phyloP scores from a whole-genome alignment of 768 basidiomycete species.

The Cystobasidium tubakii region DNA sequence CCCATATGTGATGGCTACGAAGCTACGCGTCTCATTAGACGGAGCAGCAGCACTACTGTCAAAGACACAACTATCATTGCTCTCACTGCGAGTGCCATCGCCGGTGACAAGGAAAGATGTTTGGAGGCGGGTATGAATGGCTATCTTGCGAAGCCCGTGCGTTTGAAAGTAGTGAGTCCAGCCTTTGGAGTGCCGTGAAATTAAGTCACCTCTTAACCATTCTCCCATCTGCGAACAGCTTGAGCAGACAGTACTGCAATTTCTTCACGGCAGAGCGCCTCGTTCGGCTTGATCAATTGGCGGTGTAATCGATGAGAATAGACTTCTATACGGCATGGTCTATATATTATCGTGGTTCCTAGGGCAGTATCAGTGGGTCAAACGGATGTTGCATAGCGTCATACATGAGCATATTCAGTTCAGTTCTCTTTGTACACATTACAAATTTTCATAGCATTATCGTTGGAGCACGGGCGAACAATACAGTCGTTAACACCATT shows the following conservation, averaged over 20 bases:
- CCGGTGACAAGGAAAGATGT: conserved; percentile 70
- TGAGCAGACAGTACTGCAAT: neutral
- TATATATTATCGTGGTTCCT: too few species aligned
- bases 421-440: neutral
- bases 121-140: conserved; percentile 63
- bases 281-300: neutral
- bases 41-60: neutral
- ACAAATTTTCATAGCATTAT: neutral
- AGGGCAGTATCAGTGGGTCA: too few species aligned
- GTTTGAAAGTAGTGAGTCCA: conserved; percentile 31
- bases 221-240: neutral
- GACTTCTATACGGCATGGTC: too few species aligned
- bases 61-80: conserved; percentile 78
- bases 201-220: too few species aligned
- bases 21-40: conserved; percentile 31
- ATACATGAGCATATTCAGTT: neutral
- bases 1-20: conserved; percentile 15
- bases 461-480: neutral
- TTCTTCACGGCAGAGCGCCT: neutral
- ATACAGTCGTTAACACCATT: neutral
- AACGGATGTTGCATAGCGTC: neutral
- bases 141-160: conserved; percentile 41
- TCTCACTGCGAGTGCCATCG: conserved; percentile 93
- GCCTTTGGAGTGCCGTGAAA: too few species aligned
- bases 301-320: too few species aligned